Percentiles rank a stretch among this genome's conserved stretches.
Evolutionary conservation across 768 basidiomycete genomes (phyloP).

Genomic region (Pholiota microspora): DNA sequence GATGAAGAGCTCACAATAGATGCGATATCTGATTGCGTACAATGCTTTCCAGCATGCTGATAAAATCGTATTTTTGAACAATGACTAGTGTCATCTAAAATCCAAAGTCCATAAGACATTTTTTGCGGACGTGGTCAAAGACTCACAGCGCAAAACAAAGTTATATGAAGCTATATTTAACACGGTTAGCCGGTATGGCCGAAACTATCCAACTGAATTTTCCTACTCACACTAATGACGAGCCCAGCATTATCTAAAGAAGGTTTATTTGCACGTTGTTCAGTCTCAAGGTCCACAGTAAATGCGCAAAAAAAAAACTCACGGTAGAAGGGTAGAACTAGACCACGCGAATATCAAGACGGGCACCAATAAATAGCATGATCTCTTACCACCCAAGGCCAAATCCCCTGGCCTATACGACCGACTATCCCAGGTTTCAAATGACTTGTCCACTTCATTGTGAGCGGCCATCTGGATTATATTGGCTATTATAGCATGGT

Average conservation of each 20-base stretch:
- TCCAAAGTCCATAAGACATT: neutral
- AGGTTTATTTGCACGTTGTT: too few species aligned
- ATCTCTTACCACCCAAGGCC: constrained; percentile 31
- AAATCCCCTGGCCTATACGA: constrained; percentile 52
- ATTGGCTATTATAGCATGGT: constrained; percentile 55
- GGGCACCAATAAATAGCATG: neutral
- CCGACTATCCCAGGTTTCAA: constrained; percentile 24
- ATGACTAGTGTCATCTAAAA: constrained; percentile 52
- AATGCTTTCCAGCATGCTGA: constrained; percentile 44
- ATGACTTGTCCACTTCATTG: constrained; percentile 25
- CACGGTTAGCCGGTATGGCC: constrained; percentile 13
- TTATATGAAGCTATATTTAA: constrained; percentile 46
- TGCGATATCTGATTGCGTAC: constrained; percentile 44
- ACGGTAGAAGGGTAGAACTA: constrained; percentile 43
- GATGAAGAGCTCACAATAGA: constrained; percentile 32
- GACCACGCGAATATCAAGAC: constrained; percentile 11
- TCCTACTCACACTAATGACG: constrained; percentile 45
- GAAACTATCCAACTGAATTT: neutral
- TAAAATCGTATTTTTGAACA: constrained; percentile 41
- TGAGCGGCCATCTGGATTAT: constrained; percentile 48
- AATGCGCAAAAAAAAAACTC: constrained; percentile 20
- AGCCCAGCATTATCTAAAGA: constrained; percentile 41
- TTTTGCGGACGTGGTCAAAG: neutral
- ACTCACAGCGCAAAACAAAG: constrained; percentile 50
- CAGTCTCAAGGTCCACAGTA: neutral